phyloP scores from a whole-genome alignment of 208 protist genomes.

The Leishmania tropica region DNA sequence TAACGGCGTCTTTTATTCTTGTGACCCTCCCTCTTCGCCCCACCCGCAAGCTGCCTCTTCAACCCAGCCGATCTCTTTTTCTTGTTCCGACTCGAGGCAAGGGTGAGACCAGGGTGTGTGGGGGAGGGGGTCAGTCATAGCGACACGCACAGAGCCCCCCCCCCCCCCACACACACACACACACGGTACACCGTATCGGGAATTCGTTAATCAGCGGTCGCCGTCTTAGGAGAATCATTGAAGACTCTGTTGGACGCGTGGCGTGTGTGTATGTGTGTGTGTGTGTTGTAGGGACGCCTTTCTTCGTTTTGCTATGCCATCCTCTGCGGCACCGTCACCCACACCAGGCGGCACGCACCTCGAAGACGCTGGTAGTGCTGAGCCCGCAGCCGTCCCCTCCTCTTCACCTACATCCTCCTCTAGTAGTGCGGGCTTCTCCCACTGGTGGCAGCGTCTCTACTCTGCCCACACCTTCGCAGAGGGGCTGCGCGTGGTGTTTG shows the following conservation, averaged over 20 bases:
- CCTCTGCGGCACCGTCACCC: conserved; percentile 8
- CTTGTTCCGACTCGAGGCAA: background rate
- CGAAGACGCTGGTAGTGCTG: background rate
- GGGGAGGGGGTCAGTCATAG: background rate
- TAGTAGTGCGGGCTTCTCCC: conserved; percentile 6
- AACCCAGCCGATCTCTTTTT: background rate
- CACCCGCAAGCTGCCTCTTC: background rate
- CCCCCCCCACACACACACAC: background rate
- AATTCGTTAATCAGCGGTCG: background rate
- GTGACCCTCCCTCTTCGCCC: background rate
- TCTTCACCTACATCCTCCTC: conserved; percentile 9
- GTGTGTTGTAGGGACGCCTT: background rate
- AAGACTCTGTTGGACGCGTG: background rate
- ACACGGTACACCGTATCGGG: background rate
- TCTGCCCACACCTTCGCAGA: conserved; percentile 61
- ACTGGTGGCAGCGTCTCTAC: conserved; percentile 61
- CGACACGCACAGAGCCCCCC: background rate
- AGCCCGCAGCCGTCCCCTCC: conserved; percentile 5
- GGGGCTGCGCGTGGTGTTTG: conserved; percentile 49
- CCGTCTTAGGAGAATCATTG: background rate
- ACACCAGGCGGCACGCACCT: background rate
- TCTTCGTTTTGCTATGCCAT: conserved; percentile 11
- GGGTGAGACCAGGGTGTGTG: background rate
- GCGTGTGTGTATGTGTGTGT: background rate
- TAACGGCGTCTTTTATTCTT: background rate